These are phyloP conservation scores for Nicotiana noctiflora DNA, from an alignment of 257 asterid genomes.

Conservation along the genomic window DNA sequence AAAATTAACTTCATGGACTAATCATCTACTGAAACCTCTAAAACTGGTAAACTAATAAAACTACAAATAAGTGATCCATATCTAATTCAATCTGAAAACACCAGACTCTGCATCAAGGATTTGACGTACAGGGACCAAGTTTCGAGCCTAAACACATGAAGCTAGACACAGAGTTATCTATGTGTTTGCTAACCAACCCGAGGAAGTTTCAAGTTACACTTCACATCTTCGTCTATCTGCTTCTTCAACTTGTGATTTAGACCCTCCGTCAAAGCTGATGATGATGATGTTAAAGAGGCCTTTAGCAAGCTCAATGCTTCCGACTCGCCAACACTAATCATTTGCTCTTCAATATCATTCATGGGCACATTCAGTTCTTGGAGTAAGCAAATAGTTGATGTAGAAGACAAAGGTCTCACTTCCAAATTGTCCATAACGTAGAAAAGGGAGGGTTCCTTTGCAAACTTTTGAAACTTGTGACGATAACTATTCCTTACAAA, in stretches of 20 bases:
- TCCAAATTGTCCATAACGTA: neutral
- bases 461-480: neutral
- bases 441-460: neutral
- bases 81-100: neutral
- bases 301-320: slow-evolving; percentile 9
- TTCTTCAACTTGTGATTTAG: slow-evolving; percentile 8
- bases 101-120: neutral
- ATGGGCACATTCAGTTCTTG: neutral
- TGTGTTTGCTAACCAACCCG: neutral
- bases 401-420: slow-evolving; percentile 2
- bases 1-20: neutral
- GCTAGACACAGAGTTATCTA: neutral
- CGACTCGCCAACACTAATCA: neutral
- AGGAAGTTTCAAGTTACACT: rapidly evolving
- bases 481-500: neutral
- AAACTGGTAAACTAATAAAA: neutral
- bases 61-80: neutral
- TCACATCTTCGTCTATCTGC: neutral
- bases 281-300: slow-evolving; percentile 1
- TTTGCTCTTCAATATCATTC: neutral
- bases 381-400: neutral
- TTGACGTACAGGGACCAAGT: neutral
- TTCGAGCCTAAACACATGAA: neutral
- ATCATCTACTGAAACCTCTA: neutral
- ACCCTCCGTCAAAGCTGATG: slow-evolving; percentile 9